Evolutionary conservation across 192 early-diverging fungal species (phyloP).

Genomic region (Fimicolochytrium jonesii): DNA sequence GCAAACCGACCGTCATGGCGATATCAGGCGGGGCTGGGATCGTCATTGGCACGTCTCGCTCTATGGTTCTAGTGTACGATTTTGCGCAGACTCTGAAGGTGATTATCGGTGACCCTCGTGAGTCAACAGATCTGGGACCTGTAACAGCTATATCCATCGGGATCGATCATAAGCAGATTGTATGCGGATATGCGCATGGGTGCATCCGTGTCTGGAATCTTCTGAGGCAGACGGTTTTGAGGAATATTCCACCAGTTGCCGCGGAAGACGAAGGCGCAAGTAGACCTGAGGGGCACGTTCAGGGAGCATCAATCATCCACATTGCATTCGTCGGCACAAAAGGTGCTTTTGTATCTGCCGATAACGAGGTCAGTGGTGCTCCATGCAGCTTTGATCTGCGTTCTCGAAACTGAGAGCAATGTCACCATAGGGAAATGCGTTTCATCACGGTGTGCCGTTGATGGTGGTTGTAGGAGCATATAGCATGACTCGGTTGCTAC

Average conservation of each 20-base stretch:
- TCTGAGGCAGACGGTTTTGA: constrained; percentile 14
- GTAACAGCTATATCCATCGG: constrained; percentile 37
- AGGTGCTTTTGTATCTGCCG: constrained; percentile 37
- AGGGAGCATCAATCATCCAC: constrained; percentile 34
- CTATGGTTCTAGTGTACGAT: constrained; percentile 36
- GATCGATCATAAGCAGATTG: constrained; percentile 31
- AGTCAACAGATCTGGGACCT: constrained; percentile 21
- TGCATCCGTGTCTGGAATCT: constrained; percentile 46
- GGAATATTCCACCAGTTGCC: constrained; percentile 24
- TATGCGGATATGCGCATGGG: constrained; percentile 37
- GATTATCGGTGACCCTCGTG: constrained; percentile 31
- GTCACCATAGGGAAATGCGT: no score
- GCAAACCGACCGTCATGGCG: constrained; percentile 32
- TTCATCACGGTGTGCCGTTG: no score
- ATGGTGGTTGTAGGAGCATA: no score
- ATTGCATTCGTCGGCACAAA: constrained; percentile 31
- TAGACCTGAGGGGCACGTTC: constrained; percentile 35
- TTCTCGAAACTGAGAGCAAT: no score
- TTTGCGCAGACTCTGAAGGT: constrained; percentile 25
- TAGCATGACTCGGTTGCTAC: no score
- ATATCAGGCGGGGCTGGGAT: constrained; percentile 33
- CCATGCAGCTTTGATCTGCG: no score
- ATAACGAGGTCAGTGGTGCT: constrained; percentile 46
- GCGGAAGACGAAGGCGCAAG: neutral
- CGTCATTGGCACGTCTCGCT: constrained; percentile 34